These are phyloP conservation scores for Eugenia klotzschiana DNA, from an alignment of 441 rosid species.

Conservation along the genomic window DNA sequence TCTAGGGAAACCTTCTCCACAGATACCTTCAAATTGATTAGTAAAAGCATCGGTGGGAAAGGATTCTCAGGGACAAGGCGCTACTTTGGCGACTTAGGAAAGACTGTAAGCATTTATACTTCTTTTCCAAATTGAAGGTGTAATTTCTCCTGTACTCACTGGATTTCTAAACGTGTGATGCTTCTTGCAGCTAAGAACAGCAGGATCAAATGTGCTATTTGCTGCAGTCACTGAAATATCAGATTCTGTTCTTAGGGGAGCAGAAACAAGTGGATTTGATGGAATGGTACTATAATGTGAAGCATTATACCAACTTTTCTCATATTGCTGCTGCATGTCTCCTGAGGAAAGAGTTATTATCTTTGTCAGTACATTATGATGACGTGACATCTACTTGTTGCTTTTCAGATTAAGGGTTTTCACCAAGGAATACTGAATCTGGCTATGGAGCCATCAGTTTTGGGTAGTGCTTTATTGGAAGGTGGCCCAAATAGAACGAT, in stretches of 20 bases:
- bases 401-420: conserved; percentile 63
- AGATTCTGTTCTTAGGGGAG: conserved; percentile 78
- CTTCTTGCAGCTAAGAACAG: conserved; percentile 59
- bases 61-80: conserved; percentile 85
- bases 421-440: conserved; percentile 83
- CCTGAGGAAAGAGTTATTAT: neutral
- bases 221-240: conserved; percentile 87
- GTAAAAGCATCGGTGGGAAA: conserved; percentile 56
- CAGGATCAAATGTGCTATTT: conserved; percentile 80
- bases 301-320: neutral
- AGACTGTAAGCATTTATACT: conserved; percentile 47
- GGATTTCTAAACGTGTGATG: conserved; percentile 9
- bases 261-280: conserved; percentile 88
- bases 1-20: neutral
- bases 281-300: conserved; percentile 49
- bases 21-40: conserved; percentile 87
- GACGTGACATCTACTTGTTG: neutral
- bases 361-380: neutral
- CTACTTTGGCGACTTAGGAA: conserved; percentile 88
- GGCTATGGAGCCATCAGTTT: conserved; percentile 91
- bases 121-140: neutral
- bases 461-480: conserved; percentile 82
- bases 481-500: conserved; percentile 89
- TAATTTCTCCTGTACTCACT: neutral
- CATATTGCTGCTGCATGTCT: neutral